phyloP scores from a whole-genome alignment of 2,329 filamentous ascomycete genomes.

The Mycosphaerella sp. region DNA sequence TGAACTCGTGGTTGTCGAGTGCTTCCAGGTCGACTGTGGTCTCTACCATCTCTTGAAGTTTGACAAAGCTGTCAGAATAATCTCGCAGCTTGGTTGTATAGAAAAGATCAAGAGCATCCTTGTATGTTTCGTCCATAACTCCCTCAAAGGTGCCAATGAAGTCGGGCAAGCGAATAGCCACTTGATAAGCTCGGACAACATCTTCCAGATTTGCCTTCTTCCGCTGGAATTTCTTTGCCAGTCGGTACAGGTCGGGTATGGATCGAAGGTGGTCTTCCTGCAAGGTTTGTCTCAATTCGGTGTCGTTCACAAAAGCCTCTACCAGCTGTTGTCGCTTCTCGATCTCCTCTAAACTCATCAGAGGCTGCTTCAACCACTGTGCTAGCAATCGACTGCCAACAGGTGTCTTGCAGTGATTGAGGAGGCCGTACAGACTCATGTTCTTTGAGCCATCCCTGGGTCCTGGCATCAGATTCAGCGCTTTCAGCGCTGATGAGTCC shows the following conservation, averaged over 20 bases:
- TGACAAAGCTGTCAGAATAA: constrained; percentile 70
- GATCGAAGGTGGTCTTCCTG: constrained; percentile 92
- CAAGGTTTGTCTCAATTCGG: constrained; percentile 87
- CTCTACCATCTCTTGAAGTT: constrained; percentile 95
- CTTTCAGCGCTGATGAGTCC: constrained; percentile 87
- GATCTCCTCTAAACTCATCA: constrained; percentile 87
- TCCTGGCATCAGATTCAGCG: constrained; percentile 94
- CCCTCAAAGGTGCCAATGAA: constrained; percentile 84
- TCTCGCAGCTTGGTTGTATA: constrained; percentile 77
- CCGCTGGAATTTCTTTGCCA: constrained; percentile 91
- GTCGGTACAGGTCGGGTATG: constrained; percentile 86
- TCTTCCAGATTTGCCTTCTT: constrained; percentile 89
- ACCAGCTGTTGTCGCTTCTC: constrained; percentile 89
- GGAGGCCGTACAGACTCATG: constrained; percentile 89
- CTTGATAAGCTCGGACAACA: constrained; percentile 91
- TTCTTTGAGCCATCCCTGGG: constrained; percentile 91
- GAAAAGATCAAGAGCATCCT: constrained; percentile 73
- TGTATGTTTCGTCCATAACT: constrained; percentile 93
- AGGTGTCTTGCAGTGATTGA: constrained; percentile 97
- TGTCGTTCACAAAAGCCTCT: constrained; percentile 89
- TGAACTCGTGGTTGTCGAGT: constrained; percentile 93
- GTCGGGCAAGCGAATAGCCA: constrained; percentile 82
- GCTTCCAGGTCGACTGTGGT: constrained; percentile 95
- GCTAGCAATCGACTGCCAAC: constrained; percentile 82
- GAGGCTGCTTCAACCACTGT: constrained; percentile 95